Conservation (phyloP, 176 grass and related monocot species). For the Echinochloa phyllopogon region DNA sequence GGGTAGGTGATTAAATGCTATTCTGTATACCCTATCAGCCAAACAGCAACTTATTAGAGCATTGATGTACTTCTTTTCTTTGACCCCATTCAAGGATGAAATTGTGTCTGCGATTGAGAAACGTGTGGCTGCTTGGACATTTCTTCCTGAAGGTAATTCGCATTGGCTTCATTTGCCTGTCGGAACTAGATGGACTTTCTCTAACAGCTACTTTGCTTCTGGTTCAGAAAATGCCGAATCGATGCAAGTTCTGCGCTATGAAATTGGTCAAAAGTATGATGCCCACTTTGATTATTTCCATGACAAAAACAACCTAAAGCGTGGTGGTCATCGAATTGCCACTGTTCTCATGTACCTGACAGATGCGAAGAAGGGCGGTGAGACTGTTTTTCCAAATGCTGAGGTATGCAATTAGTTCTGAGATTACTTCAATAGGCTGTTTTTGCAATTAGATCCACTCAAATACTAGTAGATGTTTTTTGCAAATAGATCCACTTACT, state of each 20-base stretch:
- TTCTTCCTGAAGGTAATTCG: slow-evolving; percentile 74
- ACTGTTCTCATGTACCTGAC: slow-evolving; percentile 89
- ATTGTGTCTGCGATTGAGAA: slow-evolving; percentile 61
- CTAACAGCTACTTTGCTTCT: not conserved
- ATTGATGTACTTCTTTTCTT: slow-evolving; percentile 19
- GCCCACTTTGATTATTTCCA: slow-evolving; percentile 82
- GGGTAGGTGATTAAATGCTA: not conserved
- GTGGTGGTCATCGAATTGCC: slow-evolving; percentile 75
- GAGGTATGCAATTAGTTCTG: slow-evolving; percentile 41
- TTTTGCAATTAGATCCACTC: not conserved
- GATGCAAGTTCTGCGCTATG: slow-evolving; percentile 73
- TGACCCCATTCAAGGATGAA: slow-evolving; percentile 51
- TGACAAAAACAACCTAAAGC: slow-evolving; percentile 62
- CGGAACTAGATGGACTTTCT: not conserved
- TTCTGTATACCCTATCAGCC: not conserved
- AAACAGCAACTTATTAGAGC: not conserved
- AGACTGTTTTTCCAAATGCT: slow-evolving; percentile 81
- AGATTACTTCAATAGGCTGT: not conserved
- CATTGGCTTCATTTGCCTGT: not conserved
- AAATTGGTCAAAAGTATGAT: slow-evolving; percentile 73
- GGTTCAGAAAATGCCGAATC: slow-evolving; percentile 71
- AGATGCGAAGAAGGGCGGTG: slow-evolving; percentile 72
- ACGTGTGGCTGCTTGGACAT: slow-evolving; percentile 78
- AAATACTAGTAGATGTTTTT: not conserved
- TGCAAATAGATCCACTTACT: not conserved